These are phyloP conservation scores for Trichoderma atroviride DNA, from an alignment of 2,329 filamentous ascomycete genomes.

Conservation along the genomic window DNA sequence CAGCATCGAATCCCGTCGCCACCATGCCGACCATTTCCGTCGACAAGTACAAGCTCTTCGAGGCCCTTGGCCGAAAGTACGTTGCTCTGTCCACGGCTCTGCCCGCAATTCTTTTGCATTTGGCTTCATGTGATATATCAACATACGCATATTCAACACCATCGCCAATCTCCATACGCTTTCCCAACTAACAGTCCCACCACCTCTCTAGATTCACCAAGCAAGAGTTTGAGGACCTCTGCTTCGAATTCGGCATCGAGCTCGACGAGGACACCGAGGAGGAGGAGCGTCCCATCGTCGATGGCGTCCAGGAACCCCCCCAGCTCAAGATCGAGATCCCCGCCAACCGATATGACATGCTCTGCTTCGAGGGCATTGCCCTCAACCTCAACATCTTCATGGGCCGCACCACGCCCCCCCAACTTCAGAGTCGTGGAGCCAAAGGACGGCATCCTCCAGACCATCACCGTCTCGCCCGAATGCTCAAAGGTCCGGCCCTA, in stretches of 20 bases:
- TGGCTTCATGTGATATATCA: conserved; percentile 10
- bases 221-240: conserved; percentile 93
- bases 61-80: conserved; percentile 85
- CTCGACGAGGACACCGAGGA: conserved; percentile 93
- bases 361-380: conserved; percentile 96
- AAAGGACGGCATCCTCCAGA: conserved; percentile 71
- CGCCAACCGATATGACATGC: conserved; percentile 91
- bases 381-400: conserved; percentile 96
- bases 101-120: background rate
- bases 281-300: conserved; percentile 70
- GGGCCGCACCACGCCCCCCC: conserved; percentile 70
- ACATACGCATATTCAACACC: background rate
- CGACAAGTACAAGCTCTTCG: conserved; percentile 93
- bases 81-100: conserved; percentile 30
- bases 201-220: conserved; percentile 70
- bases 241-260: conserved; percentile 98
- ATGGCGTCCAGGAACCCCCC: conserved; percentile 81
- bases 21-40: conserved; percentile 94
- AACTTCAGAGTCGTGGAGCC: conserved; percentile 78
- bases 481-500: conserved; percentile 82
- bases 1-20: conserved; percentile 31
- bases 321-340: conserved; percentile 98
- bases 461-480: conserved; percentile 75
- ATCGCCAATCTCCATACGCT: background rate
- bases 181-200: background rate